Evolutionary conservation across 768 basidiomycete species (phyloP), one percentile per base, ranked within the genome.

Genomic region (Pisolithus orientalis): DNA sequence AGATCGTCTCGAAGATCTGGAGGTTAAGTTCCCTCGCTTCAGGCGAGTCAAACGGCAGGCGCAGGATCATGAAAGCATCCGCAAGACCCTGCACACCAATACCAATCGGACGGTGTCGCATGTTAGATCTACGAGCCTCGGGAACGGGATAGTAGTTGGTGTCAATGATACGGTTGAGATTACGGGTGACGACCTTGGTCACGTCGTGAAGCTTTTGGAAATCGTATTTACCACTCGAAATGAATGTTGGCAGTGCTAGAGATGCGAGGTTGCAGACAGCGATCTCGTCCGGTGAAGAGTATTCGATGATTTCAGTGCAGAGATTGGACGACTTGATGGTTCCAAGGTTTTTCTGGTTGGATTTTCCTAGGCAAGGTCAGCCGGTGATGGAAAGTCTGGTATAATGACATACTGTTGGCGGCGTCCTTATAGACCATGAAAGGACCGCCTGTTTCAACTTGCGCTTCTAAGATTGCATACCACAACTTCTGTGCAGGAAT

Each of bases 341-440:
- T 29, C 96, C 96, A 27, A 99, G 79, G 72, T 99, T 96, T 74
- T 93, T 84, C 70, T 99, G 96, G 74, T 99, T 99, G 13, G 94
- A 97, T 74, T 99, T 99, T 60, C 79, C 90, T 94, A 61, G n/a
- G 34, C 4, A 10, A 44, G 7, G 21, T 58, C 24, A 56, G 40
- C 21, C 16, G 39, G 11, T 38, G 42, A 47, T 45, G 34, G 14
- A 50, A 43, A 39, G 32, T 32, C 13, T 17, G 4, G n/a, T 9
- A 17, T 5, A 21, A 25, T 16, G 16, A 10, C 1, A 72, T 61
- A 94, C 92, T 72, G 68, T 99, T 99, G 53, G 89, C 86, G 39
- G 92, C 80, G 64, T 98, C 95, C 75, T 99, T 99, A 80, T 98
- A 99, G 27, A 91, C 76, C 92, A 98, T 98, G 76, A 97, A 99